phyloP scores from a whole-genome alignment of 495 filamentous ascomycete species.

The Annulohypoxylon stygium region DNA sequence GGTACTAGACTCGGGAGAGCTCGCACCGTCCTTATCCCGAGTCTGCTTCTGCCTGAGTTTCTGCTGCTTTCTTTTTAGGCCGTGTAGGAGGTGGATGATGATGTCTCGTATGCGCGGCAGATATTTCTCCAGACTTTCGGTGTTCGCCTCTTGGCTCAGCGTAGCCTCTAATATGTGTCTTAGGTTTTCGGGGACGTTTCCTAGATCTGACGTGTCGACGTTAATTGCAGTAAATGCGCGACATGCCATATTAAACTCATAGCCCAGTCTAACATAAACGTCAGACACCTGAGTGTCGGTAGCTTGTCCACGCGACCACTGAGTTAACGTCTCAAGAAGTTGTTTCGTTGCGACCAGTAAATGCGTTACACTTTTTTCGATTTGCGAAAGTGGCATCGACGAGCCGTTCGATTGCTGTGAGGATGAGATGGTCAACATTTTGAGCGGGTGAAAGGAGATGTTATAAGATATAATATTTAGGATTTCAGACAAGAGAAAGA shows the following conservation, averaged over 20 bases:
- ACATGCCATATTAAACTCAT: constrained; percentile 99
- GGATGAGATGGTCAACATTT: constrained; percentile 30
- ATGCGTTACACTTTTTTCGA: constrained; percentile 98
- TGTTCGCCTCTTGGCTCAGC: constrained; percentile 93
- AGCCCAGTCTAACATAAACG: constrained; percentile 96
- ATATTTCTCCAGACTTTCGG: constrained; percentile 90
- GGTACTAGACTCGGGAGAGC: constrained; percentile 55
- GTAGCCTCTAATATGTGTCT: constrained; percentile 94
- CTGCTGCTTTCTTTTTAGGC: constrained; percentile 95
- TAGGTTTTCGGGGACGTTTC: constrained; percentile 92
- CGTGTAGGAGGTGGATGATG: constrained; percentile 96
- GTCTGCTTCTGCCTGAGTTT: constrained; percentile 84
- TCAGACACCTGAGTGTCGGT: constrained; percentile 96
- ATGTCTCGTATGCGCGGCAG: constrained; percentile 95
- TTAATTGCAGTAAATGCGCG: constrained; percentile 96
- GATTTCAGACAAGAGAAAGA: not conserved
- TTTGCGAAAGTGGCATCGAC: constrained; percentile 78
- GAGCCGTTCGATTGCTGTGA: constrained; percentile 59
- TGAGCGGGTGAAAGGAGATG: not conserved
- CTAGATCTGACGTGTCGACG: constrained; percentile 92
- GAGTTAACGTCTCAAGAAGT: constrained; percentile 93
- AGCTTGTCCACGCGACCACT: constrained; percentile 93
- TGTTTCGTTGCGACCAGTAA: constrained; percentile 98
- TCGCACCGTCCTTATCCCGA: constrained; percentile 71
- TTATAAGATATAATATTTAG: not conserved